These are phyloP conservation scores for Casuarina cunninghamiana DNA, from an alignment of 306 rosid genomes.

Conservation along the genomic window DNA sequence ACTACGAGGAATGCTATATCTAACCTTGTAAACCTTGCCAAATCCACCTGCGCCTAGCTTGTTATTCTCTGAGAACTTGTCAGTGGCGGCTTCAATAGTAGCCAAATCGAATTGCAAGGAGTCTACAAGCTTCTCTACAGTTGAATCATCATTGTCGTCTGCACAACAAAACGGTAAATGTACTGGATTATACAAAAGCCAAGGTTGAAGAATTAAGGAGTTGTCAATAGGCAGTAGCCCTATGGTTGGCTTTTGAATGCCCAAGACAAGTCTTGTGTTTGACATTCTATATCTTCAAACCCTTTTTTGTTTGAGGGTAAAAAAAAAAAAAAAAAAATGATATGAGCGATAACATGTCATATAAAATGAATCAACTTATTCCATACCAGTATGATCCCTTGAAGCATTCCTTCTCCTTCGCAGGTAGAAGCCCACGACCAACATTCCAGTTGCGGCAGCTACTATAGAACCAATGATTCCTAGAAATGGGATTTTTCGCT, in stretches of 20 bases:
- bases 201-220: no score
- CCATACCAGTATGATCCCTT: neutral
- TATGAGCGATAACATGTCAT: no score
- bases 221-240: no score
- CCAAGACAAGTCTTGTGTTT: no score
- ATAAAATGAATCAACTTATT: neutral
- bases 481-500: neutral
- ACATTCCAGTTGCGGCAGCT: neutral
- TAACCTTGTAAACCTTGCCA: constrained; percentile 33
- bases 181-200: no score
- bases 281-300: no score
- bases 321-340: no score
- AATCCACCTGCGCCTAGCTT: constrained; percentile 37
- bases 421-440: neutral
- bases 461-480: neutral
- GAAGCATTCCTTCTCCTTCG: neutral
- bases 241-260: no score
- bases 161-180: neutral
- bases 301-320: no score
- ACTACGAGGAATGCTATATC: neutral
- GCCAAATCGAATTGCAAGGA: constrained; percentile 22
- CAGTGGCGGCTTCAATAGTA: constrained; percentile 26
- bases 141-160: neutral
- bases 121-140: neutral
- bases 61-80: constrained; percentile 18